phyloP scores from a whole-genome alignment of 148 eudicot species.

The Heliosperma pusillum region DNA sequence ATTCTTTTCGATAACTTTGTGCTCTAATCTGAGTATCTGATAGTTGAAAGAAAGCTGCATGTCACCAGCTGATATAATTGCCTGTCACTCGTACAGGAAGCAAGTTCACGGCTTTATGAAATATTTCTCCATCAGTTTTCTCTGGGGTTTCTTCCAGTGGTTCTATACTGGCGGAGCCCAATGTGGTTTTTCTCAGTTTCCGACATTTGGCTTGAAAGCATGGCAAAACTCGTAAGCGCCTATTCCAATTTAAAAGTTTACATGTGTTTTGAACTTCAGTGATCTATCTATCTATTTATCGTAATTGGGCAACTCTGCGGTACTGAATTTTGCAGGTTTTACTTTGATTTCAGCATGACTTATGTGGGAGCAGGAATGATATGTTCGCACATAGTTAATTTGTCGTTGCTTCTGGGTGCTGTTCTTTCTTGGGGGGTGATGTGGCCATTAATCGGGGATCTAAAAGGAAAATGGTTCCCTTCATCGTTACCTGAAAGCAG shows the following conservation, averaged over 20 bases:
- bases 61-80: not conserved
- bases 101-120: slow-evolving; percentile 69
- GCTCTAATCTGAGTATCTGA: not conserved
- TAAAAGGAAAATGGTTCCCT: slow-evolving; percentile 66
- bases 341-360: slow-evolving; percentile 75
- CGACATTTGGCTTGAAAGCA: slow-evolving; percentile 77
- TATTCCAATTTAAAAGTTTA: not conserved
- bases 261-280: not conserved
- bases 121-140: slow-evolving; percentile 62
- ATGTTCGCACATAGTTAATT: slow-evolving; percentile 70
- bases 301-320: slow-evolving; percentile 7
- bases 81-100: slow-evolving; percentile 46
- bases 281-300: not conserved
- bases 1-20: not conserved
- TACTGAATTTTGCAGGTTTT: slow-evolving; percentile 56
- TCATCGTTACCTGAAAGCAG: slow-evolving; percentile 53
- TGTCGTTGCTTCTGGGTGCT: slow-evolving; percentile 66
- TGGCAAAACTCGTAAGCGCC: slow-evolving; percentile 57
- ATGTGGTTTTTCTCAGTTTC: slow-evolving; percentile 73
- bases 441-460: slow-evolving; percentile 62
- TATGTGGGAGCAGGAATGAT: slow-evolving; percentile 88
- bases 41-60: slow-evolving; percentile 1
- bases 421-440: slow-evolving; percentile 69
- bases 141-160: slow-evolving; percentile 86
- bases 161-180: slow-evolving; percentile 57